These are phyloP conservation scores for Carex kokanica DNA, from an alignment of 176 grass and related monocot species.

Conservation along the genomic window DNA sequence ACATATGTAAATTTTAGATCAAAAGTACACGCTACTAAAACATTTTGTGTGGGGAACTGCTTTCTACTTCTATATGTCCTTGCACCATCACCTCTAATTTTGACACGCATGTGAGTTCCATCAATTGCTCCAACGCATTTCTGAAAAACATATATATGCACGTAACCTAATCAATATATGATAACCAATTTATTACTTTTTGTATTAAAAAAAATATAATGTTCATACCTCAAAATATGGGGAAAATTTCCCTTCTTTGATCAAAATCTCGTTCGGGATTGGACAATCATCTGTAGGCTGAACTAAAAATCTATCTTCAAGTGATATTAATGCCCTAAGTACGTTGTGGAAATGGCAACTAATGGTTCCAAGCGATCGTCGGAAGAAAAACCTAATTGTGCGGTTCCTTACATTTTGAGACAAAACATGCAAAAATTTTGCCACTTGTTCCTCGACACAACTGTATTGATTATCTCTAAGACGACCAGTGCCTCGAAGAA, in stretches of 20 bases:
- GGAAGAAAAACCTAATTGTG: too few relatives aligned
- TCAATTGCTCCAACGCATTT: not conserved
- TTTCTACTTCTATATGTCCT: not conserved
- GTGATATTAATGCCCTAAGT: too few relatives aligned
- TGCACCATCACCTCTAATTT: not conserved
- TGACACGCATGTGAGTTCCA: not conserved
- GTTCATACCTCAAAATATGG: not conserved
- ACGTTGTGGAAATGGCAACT: too few relatives aligned
- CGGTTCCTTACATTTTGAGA: too few relatives aligned
- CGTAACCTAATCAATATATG: not conserved
- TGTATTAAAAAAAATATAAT: not conserved
- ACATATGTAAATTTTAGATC: not conserved
- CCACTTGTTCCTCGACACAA: too few relatives aligned
- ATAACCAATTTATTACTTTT: not conserved
- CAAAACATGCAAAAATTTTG: too few relatives aligned
- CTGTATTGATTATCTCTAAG: too few relatives aligned
- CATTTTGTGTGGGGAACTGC: not conserved
- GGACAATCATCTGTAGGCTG: not conserved
- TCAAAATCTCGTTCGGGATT: not conserved
- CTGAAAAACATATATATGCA: not conserved
- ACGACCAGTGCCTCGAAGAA: too few relatives aligned
- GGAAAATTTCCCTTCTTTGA: not conserved
- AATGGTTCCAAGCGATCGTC: too few relatives aligned
- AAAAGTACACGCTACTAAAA: not conserved
- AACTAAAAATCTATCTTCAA: not conserved